These are phyloP conservation scores for Fusarium coffeatum DNA, from an alignment of 2,329 filamentous ascomycete genomes.

Conservation along the genomic window DNA sequence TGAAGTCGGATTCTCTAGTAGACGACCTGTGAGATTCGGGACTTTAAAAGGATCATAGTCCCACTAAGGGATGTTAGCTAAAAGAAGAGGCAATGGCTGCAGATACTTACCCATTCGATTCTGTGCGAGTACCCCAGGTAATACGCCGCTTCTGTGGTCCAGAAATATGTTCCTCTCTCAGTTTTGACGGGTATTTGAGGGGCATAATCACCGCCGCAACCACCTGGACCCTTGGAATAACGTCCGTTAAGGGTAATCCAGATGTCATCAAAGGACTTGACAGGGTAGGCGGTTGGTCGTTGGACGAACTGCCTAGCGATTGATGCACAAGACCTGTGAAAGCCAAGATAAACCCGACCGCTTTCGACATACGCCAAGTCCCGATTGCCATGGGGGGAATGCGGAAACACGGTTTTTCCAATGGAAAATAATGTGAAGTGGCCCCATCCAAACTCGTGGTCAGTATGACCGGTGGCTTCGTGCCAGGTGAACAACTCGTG, in stretches of 20 bases:
- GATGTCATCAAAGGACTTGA: neutral
- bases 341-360: neutral
- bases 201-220: neutral
- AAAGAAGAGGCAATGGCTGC: neutral
- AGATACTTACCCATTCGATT: neutral
- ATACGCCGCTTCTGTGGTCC: neutral
- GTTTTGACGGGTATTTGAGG: neutral
- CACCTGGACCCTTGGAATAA: neutral
- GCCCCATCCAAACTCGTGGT: neutral
- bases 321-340: neutral
- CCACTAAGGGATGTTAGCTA: neutral
- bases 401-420: neutral
- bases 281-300: neutral
- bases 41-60: neutral
- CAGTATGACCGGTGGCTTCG: neutral
- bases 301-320: neutral
- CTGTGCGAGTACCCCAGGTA: neutral
- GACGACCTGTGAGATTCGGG: neutral
- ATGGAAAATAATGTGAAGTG: neutral
- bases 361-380: neutral
- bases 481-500: neutral
- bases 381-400: neutral
- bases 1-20: neutral
- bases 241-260: neutral
- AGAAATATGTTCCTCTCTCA: neutral